Evolutionary conservation across 768 basidiomycete species (phyloP).

Genomic region (Cyclocybe aegerita): DNA sequence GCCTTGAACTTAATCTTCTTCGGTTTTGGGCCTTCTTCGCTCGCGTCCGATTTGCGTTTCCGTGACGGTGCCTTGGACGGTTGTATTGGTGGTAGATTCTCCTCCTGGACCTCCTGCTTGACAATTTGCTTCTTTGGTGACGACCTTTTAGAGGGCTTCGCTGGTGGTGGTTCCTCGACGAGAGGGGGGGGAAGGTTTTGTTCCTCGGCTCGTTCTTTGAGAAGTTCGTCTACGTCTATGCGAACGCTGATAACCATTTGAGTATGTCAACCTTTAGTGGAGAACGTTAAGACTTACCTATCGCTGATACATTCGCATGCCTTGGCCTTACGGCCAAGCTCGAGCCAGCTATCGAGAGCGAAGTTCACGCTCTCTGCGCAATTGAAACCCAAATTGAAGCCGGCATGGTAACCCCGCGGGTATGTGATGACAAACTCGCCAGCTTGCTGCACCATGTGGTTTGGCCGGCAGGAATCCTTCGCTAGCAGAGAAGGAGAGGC

Average conservation of each 20-base stretch:
- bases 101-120: slow-evolving; percentile 20
- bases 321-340: slow-evolving; percentile 79
- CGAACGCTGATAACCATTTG: slow-evolving; percentile 60
- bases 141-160: slow-evolving; percentile 19
- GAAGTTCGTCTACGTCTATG: slow-evolving; percentile 88
- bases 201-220: slow-evolving; percentile 64
- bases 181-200: slow-evolving; percentile 5
- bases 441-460: slow-evolving; percentile 85
- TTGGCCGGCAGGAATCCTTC: slow-evolving; percentile 77
- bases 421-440: slow-evolving; percentile 98
- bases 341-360: slow-evolving; percentile 92
- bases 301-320: slow-evolving; percentile 72
- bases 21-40: slow-evolving; percentile 34
- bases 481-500: slow-evolving; percentile 85
- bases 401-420: slow-evolving; percentile 93
- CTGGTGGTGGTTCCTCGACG: slow-evolving; percentile 8
- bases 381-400: slow-evolving; percentile 95
- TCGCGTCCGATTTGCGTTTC: slow-evolving; percentile 41
- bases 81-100: slow-evolving; percentile 2
- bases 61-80: slow-evolving; percentile 36
- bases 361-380: slow-evolving; percentile 98
- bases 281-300: slow-evolving; percentile 46
- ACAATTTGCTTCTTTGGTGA: slow-evolving; percentile 23
- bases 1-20: slow-evolving; percentile 50
- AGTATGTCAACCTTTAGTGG: neutral